Percentiles rank a stretch among this genome's conserved stretches.
Evolutionary conservation across 306 rosid genomes (phyloP).

Genomic region (Fagus sylvatica): DNA sequence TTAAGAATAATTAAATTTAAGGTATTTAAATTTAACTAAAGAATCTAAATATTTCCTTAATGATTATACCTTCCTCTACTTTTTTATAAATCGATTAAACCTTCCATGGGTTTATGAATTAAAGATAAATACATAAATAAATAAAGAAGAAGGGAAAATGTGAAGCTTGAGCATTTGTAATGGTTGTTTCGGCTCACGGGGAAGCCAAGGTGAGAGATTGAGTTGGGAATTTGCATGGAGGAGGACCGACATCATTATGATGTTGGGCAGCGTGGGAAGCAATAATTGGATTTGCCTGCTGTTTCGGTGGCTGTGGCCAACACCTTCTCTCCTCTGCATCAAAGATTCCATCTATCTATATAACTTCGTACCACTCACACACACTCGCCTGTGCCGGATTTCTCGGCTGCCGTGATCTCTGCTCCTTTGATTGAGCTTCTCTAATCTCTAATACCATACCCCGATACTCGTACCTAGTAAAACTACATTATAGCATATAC

Average conservation of each 20-base stretch:
- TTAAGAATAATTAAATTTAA: too few species aligned
- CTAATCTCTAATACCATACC: too few species aligned
- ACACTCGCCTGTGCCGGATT: constrained; percentile 14
- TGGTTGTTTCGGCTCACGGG: neutral
- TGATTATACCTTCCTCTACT: too few species aligned
- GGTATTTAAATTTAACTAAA: too few species aligned
- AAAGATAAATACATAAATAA: too few species aligned
- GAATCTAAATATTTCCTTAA: too few species aligned
- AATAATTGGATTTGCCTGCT: constrained; percentile 23
- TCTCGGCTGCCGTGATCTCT: constrained; percentile 29
- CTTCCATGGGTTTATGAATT: too few species aligned
- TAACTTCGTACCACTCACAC: neutral
- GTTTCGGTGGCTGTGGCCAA: constrained; percentile 6
- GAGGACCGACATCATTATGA: constrained; percentile 28
- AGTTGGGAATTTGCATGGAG: neutral
- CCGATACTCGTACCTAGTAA: too few species aligned
- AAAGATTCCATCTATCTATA: neutral
- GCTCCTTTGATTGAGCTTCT: constrained; percentile 8
- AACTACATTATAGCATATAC: too few species aligned
- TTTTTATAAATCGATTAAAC: too few species aligned
- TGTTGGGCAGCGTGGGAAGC: constrained; percentile 45
- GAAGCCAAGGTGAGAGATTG: neutral
- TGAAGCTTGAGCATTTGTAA: too few species aligned
- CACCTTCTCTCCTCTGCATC: neutral
- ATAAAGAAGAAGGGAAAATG: too few species aligned